Evolutionary conservation across 1,284 basidiomycete genomes (phyloP), one percentile per base, ranked within the genome.

Genomic region (Anthracocystis walkeri): DNA sequence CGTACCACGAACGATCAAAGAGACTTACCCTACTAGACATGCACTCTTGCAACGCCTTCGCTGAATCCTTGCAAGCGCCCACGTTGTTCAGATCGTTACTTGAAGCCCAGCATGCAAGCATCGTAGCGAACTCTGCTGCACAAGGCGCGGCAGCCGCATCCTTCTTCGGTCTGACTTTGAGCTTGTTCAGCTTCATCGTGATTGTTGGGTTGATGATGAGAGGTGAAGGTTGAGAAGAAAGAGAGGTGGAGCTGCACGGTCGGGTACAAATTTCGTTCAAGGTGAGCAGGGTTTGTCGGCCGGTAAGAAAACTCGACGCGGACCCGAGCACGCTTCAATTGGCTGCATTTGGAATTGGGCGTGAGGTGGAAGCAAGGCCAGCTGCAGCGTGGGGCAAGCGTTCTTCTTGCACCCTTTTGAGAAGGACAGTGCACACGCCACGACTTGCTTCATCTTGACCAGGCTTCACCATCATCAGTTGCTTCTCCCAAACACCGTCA

Each of bases 41-140:
- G 88, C 95, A 97, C 35, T 90, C 88, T 81, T 92, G 92, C 65
- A 97, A 86, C 23, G 87, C 86, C 75, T 90, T 87, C 0, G 94
- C 91, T 18, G 89, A 87, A 16, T 89, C 88, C 64, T 89, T 88
- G 85, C 95, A 97, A 2, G 87, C 87, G 12, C 80, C 78, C 11
- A 87, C 87, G 23, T 90, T 91, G 77, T 89, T 88, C 33, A 92
- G 74, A 85, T 97, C 94, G 33, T 88, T 87, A 3, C 90, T 89
- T 18, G 92, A 90, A n/a, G 94, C 93, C 93, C 93, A 96, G 87
- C 95, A 97, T 50, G 91, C 90, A 41, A 97, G 89, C 91, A 97
- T 92, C 56, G 90, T 87, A 12, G 91, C 88, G 64, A 97, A 89
- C 85, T 95, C 91, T 27, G 90, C 87, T 16, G 90, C 90, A 84